phyloP scores from a whole-genome alignment of 108 stramenopile genomes.

The Conticribra guillardii region DNA sequence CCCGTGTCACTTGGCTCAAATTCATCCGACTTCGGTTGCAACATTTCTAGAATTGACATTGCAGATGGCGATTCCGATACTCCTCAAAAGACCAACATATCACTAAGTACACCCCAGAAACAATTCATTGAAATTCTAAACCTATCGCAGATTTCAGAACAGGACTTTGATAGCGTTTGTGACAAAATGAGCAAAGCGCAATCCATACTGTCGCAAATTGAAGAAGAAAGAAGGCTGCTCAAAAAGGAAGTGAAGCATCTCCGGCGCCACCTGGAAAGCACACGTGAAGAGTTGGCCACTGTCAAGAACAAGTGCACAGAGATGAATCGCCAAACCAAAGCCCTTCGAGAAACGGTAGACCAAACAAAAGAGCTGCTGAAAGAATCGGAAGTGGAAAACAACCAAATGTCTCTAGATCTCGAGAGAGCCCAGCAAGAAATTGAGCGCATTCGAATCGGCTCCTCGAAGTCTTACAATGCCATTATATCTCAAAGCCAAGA shows the following conservation, averaged over 20 bases:
- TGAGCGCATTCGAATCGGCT: background rate
- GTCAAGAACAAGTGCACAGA: background rate
- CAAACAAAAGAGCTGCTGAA: background rate
- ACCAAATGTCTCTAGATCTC: slow-evolving; percentile 5
- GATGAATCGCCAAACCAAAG: slow-evolving; percentile 9
- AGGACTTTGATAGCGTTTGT: slow-evolving; percentile 8
- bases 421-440: background rate
- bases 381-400: slow-evolving; percentile 19
- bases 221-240: slow-evolving; percentile 19
- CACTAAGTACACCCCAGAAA: background rate
- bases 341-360: background rate
- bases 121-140: slow-evolving; percentile 9
- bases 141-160: slow-evolving; percentile 1
- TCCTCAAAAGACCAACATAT: background rate
- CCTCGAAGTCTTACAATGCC: slow-evolving; percentile 13
- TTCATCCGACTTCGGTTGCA: background rate
- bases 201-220: slow-evolving; percentile 5
- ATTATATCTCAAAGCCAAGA: slow-evolving; percentile 12
- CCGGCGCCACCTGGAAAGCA: slow-evolving; percentile 14
- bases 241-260: slow-evolving; percentile 32
- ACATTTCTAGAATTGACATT: background rate
- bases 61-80: background rate
- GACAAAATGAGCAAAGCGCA: slow-evolving; percentile 18
- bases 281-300: slow-evolving; percentile 4
- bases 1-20: background rate